Percentiles rank a stretch among this genome's conserved stretches.
phyloP scores from a whole-genome alignment of 352 stramenopile genomes.

The Pythium diclinum region DNA sequence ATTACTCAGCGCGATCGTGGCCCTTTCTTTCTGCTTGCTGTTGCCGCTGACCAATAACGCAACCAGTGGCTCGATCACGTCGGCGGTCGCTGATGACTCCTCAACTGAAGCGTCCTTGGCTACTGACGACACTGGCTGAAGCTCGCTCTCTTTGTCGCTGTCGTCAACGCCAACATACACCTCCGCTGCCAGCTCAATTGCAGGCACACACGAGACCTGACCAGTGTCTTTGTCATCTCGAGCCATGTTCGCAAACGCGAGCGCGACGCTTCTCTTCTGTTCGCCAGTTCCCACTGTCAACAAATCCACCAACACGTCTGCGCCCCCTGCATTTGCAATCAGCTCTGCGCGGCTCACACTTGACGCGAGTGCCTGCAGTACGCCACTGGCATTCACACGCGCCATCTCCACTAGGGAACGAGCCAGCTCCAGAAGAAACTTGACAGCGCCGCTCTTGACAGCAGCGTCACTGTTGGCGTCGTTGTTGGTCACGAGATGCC shows the following conservation, averaged over 20 bases:
- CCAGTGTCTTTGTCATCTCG: not conserved
- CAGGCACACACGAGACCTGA: not conserved
- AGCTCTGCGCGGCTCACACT: not conserved
- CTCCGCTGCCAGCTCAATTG: not conserved
- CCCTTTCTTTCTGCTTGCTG: not conserved
- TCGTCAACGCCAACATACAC: not conserved
- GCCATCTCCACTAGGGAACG: not conserved
- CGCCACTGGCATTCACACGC: not conserved
- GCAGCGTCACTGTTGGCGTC: not conserved
- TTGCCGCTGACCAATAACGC: not conserved
- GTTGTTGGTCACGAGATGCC: not conserved
- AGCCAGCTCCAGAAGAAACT: not conserved
- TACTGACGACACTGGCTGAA: not conserved
- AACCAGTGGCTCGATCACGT: not conserved
- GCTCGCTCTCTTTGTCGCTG: not conserved
- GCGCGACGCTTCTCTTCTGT: not conserved
- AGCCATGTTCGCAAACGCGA: not conserved
- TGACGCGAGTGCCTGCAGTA: not conserved
- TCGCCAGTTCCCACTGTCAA: not conserved
- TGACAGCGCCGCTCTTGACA: not conserved
- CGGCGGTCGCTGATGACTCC: not conserved
- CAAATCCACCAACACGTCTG: not conserved
- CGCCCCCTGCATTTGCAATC: not conserved
- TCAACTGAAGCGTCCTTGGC: too few relatives aligned
- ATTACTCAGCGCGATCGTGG: not conserved